Evolutionary conservation across 805 yeast species (phyloP).

Genomic region (Kodamaea fukazawae): DNA sequence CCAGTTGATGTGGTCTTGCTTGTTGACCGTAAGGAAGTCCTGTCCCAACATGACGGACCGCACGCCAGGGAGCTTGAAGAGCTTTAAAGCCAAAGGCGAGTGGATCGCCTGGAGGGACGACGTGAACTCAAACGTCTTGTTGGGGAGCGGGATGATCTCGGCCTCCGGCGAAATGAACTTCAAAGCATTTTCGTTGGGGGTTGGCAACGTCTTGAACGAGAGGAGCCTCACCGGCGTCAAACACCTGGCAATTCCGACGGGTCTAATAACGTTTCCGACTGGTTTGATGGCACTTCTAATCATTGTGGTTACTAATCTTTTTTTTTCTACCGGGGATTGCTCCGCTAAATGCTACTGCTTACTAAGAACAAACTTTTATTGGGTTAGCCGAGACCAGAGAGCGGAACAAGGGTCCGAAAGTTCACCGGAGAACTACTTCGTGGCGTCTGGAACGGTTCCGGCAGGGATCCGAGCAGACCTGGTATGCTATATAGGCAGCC

Average conservation of each 20-base stretch:
- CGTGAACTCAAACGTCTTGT: slow-evolving; percentile 52
- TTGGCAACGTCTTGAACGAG: slow-evolving; percentile 48
- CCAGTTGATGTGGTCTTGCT: slow-evolving; percentile 63
- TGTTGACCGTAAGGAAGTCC: slow-evolving; percentile 71
- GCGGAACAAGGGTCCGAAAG: no score
- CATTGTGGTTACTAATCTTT: no score
- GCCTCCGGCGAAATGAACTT: slow-evolving; percentile 56
- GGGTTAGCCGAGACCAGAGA: no score
- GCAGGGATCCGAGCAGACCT: no score
- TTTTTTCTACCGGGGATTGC: no score
- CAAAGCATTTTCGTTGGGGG: slow-evolving; percentile 76
- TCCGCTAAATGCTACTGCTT: background rate
- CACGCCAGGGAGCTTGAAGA: slow-evolving; percentile 64
- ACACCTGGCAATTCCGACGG: background rate
- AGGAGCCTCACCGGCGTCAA: slow-evolving; percentile 20
- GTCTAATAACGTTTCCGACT: background rate
- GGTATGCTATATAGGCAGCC: no score
- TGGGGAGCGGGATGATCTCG: slow-evolving; percentile 45
- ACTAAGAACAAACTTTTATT: no score
- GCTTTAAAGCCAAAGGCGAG: slow-evolving; percentile 61
- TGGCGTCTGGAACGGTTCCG: no score
- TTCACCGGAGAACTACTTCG: no score
- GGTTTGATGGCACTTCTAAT: no score
- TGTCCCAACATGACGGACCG: slow-evolving; percentile 70
- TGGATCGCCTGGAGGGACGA: slow-evolving; percentile 52